These are phyloP conservation scores for Houttuynia cordata DNA, from an alignment of 164 flowering plant species.

Conservation along the genomic window DNA sequence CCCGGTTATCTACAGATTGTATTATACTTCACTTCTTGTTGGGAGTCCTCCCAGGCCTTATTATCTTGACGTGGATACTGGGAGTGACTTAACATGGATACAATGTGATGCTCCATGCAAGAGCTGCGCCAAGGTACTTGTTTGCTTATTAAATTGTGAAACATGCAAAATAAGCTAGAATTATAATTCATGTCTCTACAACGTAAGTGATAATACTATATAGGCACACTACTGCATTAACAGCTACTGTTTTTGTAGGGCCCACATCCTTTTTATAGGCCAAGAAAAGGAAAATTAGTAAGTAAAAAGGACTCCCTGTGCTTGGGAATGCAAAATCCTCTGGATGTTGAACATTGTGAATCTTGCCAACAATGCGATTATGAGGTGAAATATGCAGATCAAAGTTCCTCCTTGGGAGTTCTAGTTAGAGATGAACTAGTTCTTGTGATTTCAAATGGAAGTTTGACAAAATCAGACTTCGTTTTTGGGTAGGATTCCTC, in stretches of 20 bases:
- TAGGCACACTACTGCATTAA: too few relatives aligned
- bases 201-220: too few relatives aligned
- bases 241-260: conserved; percentile 33
- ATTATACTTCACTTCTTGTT: conserved; percentile 39
- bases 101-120: conserved; percentile 90
- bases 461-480: conserved; percentile 24
- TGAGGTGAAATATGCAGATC: conserved; percentile 76
- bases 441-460: conserved; percentile 40
- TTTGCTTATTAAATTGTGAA: background rate
- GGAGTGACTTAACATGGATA: conserved; percentile 84
- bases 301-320: conserved; percentile 44
- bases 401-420: conserved; percentile 68
- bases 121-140: conserved; percentile 34
- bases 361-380: conserved; percentile 66
- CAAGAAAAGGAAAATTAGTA: conserved; percentile 31
- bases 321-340: conserved; percentile 35
- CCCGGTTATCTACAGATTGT: conserved; percentile 34
- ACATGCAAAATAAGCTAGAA: too few relatives aligned
- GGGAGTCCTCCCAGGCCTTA: conserved; percentile 66
- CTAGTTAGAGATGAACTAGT: conserved; percentile 54
- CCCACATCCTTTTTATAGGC: conserved; percentile 61
- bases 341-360: conserved; percentile 20
- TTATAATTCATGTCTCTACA: too few relatives aligned
- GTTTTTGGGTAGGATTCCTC: conserved; percentile 44
- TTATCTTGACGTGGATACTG: conserved; percentile 76